These are phyloP conservation scores for Syzygium aqueum DNA, from an alignment of 345 rosid species.

Conservation along the genomic window DNA sequence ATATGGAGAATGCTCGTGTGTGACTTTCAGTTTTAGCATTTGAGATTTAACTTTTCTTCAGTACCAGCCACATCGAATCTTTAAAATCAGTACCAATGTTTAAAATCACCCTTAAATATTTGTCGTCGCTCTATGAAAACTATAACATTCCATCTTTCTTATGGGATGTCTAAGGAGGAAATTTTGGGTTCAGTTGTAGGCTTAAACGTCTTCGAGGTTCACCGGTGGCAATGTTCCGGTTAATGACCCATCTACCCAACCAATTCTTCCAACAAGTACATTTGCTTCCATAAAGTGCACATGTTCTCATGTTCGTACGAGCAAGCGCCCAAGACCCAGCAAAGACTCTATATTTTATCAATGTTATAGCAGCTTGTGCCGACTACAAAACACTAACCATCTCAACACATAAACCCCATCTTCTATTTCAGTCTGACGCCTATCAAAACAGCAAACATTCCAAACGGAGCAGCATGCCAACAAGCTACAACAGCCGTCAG, in stretches of 20 bases:
- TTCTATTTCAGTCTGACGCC: not conserved
- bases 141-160: not conserved
- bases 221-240: not conserved
- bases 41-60: not conserved
- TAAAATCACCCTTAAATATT: not conserved
- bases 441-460: not conserved
- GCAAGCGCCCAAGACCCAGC: not conserved
- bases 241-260: not conserved
- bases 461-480: not conserved
- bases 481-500: not conserved
- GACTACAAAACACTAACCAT: not conserved
- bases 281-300: not conserved
- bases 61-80: not conserved
- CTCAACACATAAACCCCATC: not conserved
- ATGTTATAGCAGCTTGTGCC: not conserved
- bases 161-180: not conserved
- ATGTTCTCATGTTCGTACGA: not conserved
- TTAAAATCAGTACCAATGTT: not conserved
- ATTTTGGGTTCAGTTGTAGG: not conserved
- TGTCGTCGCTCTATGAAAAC: not conserved
- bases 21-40: not conserved
- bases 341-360: not conserved
- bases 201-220: not conserved
- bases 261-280: not conserved
- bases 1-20: not conserved